These are phyloP conservation scores for Naegleria fowleri DNA, from an alignment of 208 protist genomes.

Conservation along the genomic window DNA sequence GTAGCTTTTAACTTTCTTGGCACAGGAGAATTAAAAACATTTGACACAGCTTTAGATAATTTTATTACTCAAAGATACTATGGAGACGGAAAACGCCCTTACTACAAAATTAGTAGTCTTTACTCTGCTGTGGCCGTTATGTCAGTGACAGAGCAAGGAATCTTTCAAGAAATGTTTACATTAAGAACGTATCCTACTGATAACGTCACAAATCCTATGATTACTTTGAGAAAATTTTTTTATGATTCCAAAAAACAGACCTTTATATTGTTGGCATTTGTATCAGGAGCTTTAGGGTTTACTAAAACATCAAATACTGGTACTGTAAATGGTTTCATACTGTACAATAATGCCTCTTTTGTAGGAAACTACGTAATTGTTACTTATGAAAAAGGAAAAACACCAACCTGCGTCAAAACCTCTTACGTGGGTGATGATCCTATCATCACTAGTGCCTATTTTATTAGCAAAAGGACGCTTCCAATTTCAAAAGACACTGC, in stretches of 20 bases:
- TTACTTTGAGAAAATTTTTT: background rate
- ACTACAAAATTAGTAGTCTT: background rate
- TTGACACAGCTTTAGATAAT: background rate
- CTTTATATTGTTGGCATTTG: background rate
- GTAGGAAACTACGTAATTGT: background rate
- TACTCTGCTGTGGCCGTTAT: background rate
- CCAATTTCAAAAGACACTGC: background rate
- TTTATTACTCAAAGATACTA: background rate
- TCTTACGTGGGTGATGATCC: background rate
- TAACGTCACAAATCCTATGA: background rate
- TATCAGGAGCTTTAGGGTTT: background rate
- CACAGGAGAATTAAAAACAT: background rate
- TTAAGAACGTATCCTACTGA: background rate
- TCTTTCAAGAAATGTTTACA: background rate
- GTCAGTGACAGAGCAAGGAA: background rate
- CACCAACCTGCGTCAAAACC: background rate
- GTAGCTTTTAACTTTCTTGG: background rate
- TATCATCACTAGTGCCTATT: background rate
- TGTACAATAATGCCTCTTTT: background rate
- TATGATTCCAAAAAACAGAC: background rate
- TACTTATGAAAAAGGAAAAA: background rate
- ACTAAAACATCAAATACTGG: background rate
- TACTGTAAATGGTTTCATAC: background rate
- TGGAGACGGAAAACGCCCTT: background rate
- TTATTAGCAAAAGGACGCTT: background rate